These are phyloP conservation scores for Aspergillus avenaceus DNA, from an alignment of 495 filamentous ascomycete species.

Conservation along the genomic window DNA sequence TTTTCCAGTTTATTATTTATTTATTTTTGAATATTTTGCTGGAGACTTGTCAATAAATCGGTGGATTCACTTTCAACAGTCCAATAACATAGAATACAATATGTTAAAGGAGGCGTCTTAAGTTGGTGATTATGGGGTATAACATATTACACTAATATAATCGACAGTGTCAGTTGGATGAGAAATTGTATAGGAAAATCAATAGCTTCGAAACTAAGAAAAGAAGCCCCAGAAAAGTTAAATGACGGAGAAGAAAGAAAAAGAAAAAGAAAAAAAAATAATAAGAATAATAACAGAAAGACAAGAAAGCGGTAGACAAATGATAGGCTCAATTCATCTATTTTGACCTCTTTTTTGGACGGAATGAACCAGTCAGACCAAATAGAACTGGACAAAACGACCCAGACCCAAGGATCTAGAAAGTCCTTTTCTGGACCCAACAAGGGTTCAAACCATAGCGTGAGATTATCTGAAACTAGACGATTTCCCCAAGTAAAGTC, in stretches of 20 bases:
- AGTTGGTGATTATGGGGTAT: not conserved
- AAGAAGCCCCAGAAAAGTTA: slow-evolving; percentile 2
- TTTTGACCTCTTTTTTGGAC: no score
- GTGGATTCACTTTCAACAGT: not conserved
- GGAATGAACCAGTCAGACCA: not conserved
- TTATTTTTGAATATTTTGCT: no score
- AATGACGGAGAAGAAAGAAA: not conserved
- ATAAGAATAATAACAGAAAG: not conserved
- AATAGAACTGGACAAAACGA: not conserved
- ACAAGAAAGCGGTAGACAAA: not conserved
- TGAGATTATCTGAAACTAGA: not conserved
- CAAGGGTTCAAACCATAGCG: not conserved
- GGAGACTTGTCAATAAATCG: no score
- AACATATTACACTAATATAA: slow-evolving; percentile 6
- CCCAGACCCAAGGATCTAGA: slow-evolving; percentile 18
- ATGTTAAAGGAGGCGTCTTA: no score
- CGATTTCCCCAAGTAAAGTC: not conserved
- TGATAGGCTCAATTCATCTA: not conserved
- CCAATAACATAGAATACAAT: no score
- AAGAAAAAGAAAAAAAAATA: slow-evolving; percentile 5
- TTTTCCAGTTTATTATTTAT: no score
- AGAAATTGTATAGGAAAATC: not conserved
- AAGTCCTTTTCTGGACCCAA: not conserved
- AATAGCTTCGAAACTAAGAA: not conserved
- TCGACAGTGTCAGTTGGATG: slow-evolving; percentile 5